These are phyloP conservation scores for Pelargonium cotyledonis DNA, from an alignment of 441 rosid genomes.

Conservation along the genomic window DNA sequence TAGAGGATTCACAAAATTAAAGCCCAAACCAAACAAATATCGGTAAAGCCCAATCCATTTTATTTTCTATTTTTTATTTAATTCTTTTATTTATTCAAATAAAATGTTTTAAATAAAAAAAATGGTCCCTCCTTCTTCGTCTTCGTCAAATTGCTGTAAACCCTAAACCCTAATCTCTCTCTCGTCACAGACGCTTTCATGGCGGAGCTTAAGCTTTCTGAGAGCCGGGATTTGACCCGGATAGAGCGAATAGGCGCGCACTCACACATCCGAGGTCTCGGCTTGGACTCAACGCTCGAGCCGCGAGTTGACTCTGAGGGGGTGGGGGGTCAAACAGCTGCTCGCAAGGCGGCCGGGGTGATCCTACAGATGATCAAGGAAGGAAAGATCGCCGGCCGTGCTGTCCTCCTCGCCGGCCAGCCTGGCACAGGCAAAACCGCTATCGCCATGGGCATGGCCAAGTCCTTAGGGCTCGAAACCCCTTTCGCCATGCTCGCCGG, in stretches of 20 bases:
- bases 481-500: constrained; percentile 91
- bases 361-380: constrained; percentile 86
- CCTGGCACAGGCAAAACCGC: constrained; percentile 96
- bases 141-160: background rate
- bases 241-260: constrained; percentile 28
- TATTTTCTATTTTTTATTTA: too few species aligned
- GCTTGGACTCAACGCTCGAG: constrained; percentile 28
- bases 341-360: constrained; percentile 88
- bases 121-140: too few species aligned
- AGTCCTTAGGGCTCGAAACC: constrained; percentile 84
- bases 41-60: too few species aligned
- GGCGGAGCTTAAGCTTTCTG: constrained; percentile 27
- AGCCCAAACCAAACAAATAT: too few species aligned
- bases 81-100: too few species aligned
- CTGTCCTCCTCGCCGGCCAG: constrained; percentile 81
- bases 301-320: constrained; percentile 61
- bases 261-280: constrained; percentile 31
- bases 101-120: too few species aligned
- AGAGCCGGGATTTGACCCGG: constrained; percentile 24
- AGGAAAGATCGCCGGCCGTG: constrained; percentile 87
- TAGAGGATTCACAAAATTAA: too few species aligned
- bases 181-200: background rate
- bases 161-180: background rate
- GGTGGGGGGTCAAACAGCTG: constrained; percentile 75
- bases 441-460: constrained; percentile 97